A percentile compares a stretch with the other conserved stretches of the same genome.
phyloP scores from a whole-genome alignment of 495 filamentous ascomycete species.

The Aspergillus diversus region DNA sequence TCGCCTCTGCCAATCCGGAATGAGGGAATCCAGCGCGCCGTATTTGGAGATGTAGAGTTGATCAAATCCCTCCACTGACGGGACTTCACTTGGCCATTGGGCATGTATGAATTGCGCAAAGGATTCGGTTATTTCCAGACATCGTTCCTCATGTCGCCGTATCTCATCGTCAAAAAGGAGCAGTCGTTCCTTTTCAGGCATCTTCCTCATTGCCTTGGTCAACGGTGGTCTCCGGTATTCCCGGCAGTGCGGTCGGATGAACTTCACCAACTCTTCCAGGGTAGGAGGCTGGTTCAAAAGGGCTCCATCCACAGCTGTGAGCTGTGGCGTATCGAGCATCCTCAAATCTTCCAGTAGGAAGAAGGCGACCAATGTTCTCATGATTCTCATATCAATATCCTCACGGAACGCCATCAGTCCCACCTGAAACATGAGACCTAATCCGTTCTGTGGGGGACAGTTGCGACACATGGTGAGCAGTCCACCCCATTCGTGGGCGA shows the following conservation, averaged over 20 bases:
- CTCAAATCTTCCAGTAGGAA: constrained; percentile 39
- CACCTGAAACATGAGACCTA: constrained; percentile 48
- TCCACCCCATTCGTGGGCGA: constrained; percentile 47
- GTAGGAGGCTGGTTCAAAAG: constrained; percentile 25
- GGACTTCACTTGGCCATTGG: constrained; percentile 45
- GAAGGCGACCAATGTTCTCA: constrained; percentile 43
- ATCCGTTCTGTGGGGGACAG: constrained; percentile 23
- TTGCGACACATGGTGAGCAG: constrained; percentile 38
- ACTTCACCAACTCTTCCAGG: constrained; percentile 22
- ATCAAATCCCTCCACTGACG: constrained; percentile 26
- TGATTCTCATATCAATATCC: constrained; percentile 36
- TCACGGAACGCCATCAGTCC: constrained; percentile 41
- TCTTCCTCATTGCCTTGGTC: neutral
- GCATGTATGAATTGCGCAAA: constrained; percentile 35
- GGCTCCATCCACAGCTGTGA: constrained; percentile 34
- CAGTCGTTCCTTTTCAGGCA: neutral
- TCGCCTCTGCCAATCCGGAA: constrained; percentile 52
- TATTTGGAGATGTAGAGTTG: constrained; percentile 34
- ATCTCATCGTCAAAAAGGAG: neutral
- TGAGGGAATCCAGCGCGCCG: constrained; percentile 40
- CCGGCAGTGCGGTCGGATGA: constrained; percentile 29
- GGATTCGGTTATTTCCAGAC: constrained; percentile 25
- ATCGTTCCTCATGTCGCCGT: constrained; percentile 18
- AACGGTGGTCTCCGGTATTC: neutral
- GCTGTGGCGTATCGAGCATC: constrained; percentile 30